Evolutionary conservation across 208 protist species (phyloP), one percentile per base, ranked within the genome.

Genomic region (Leishmania mexicana): DNA sequence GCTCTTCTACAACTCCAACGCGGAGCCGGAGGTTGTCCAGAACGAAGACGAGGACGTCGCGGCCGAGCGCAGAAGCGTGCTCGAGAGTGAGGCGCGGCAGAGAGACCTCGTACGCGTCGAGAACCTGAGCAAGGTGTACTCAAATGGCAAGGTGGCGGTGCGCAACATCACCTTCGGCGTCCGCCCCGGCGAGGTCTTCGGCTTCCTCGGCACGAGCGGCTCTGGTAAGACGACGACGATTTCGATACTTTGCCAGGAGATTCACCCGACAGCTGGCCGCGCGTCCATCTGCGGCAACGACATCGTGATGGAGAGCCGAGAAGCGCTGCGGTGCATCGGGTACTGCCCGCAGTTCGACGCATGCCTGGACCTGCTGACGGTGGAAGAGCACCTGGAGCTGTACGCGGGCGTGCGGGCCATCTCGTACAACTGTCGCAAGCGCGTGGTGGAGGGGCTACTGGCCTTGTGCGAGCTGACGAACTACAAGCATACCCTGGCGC

Each of bases 301-400:
- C 81, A 87, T 94, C 67, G 78, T 92, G 2, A 42, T 70, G 0
- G 68, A 94, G 53, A 87, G 84, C 42, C 49, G 49, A 2, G 1
- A 53, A 47, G 91, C 90, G 24, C 81, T 93, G 60, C 89, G 75
- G 75, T 93, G 77, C 79, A 94, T 99, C 68, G 98, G 98, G 38
- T 97, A 99, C 75, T 99, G 98, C 89, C 98, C 98, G 70, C 98
- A 99, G 89, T 98, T 98, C 88, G 98, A 99, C 87, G 92, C 98
- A 8, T 84, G 96, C 2, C 93, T 98, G 73, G 92, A 96, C 47
- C 87, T 99, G 77, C 83, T 99, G 57, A 99, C 97, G 42, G 91
- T 94, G 62, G 75, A 94, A 35, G 98, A 99, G 84, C 98, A 99
- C 87, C 80, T 99, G 6, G n/a, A 73, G 28, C 79, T 89, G 7